Evolutionary conservation across 306 rosid species (phyloP).

Genomic region (Acacia melanoxylon): DNA sequence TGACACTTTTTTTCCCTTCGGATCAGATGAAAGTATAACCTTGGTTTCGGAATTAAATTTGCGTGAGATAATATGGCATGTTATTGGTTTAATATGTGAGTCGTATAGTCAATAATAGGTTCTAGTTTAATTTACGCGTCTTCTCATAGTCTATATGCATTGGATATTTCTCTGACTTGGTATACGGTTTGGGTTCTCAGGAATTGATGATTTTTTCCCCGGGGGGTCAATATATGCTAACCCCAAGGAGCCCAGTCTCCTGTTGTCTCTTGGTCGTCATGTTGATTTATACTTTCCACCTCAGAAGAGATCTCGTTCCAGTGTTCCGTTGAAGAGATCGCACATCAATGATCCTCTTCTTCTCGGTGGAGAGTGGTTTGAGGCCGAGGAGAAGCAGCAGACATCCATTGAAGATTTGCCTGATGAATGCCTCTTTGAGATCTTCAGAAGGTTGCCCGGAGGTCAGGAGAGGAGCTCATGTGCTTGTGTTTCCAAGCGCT

Average conservation of each 20-base stretch:
- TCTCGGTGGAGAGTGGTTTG: conserved; percentile 49
- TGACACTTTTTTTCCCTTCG: not conserved
- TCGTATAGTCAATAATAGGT: not conserved
- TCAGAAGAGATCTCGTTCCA: conserved; percentile 72
- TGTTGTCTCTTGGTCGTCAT: conserved; percentile 72
- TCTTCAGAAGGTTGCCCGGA: conserved; percentile 81
- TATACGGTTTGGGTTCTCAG: conserved; percentile 49
- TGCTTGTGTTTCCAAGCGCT: conserved; percentile 81
- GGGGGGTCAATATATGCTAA: conserved; percentile 76
- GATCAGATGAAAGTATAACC: conserved; percentile 32
- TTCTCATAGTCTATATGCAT: not conserved
- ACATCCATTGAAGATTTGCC: conserved; percentile 77
- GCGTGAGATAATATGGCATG: not conserved
- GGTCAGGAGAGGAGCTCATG: conserved; percentile 76
- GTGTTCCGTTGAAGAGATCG: conserved; percentile 72
- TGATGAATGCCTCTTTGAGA: conserved; percentile 92
- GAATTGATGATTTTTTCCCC: conserved; percentile 70
- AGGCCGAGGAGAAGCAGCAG: conserved; percentile 50
- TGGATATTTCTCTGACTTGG: conserved; percentile 20
- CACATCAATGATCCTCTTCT: conserved; percentile 58
- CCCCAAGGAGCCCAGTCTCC: conserved; percentile 74
- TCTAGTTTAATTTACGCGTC: not conserved
- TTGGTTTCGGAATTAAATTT: conserved; percentile 2
- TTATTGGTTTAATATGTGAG: not conserved
- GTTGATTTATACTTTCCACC: conserved; percentile 66